phyloP scores from a whole-genome alignment of 495 filamentous ascomycete species.

The Hypoxylon intermedium region DNA sequence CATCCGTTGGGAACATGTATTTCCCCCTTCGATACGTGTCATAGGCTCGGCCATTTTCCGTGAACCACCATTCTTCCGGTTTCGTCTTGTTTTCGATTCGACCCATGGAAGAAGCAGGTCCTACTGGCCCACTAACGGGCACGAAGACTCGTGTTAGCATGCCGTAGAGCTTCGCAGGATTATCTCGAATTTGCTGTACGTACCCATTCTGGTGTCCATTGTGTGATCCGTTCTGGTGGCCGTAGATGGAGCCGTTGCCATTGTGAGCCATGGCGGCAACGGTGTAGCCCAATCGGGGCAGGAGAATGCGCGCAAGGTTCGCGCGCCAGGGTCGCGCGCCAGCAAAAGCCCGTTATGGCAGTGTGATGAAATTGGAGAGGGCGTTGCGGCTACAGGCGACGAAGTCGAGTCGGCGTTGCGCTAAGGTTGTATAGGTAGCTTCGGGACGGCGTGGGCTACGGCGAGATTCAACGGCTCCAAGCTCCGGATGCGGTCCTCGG shows the following conservation, averaged over 20 bases:
- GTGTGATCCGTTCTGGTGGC: conserved; percentile 28
- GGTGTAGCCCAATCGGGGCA: conserved; percentile 29
- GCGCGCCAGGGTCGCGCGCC: conserved; percentile 13
- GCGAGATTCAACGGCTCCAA: conserved; percentile 10
- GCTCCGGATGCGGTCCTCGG: conserved; percentile 13
- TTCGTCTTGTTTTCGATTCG: conserved; percentile 41
- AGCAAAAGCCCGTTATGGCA: conserved; percentile 1
- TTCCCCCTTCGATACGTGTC: conserved; percentile 62
- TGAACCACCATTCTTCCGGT: conserved; percentile 47
- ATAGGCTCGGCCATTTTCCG: conserved; percentile 64
- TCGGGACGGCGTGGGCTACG: conserved; percentile 15
- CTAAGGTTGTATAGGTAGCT: conserved; percentile 22
- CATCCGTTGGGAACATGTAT: conserved; percentile 69
- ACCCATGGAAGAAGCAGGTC: conserved; percentile 23
- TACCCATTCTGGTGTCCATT: conserved; percentile 30
- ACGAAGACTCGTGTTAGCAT: conserved; percentile 12
- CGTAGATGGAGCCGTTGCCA: conserved; percentile 37
- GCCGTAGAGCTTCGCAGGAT: conserved; percentile 25
- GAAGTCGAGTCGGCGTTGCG: conserved; percentile 18
- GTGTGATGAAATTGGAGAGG: conserved; percentile 9
- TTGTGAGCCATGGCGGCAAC: conserved; percentile 38
- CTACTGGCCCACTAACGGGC: conserved; percentile 12
- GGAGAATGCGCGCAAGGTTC: conserved; percentile 23
- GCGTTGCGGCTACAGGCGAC: conserved; percentile 28
- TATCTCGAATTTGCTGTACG: conserved; percentile 11